A percentile compares a stretch with the other conserved stretches of the same genome.
phyloP scores from a whole-genome alignment of 805 yeast species.

The Teunomyces atbi region DNA sequence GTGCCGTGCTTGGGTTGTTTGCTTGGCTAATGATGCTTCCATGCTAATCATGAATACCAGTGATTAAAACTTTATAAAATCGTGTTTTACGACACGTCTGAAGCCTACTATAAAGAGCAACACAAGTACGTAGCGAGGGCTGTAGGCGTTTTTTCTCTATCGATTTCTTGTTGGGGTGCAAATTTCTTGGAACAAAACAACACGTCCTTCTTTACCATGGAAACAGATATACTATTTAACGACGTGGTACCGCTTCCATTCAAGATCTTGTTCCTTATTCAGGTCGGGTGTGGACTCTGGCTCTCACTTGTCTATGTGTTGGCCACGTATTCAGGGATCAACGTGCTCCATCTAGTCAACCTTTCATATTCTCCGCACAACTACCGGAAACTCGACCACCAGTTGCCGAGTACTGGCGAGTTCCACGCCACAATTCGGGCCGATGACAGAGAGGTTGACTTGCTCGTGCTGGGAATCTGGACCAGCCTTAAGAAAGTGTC shows the following conservation, averaged over 20 bases:
- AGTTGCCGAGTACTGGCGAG: constrained; percentile 27
- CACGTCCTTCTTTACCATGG: constrained; percentile 3
- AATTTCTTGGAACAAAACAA: not conserved
- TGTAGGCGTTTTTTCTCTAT: not conserved
- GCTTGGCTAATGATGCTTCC: constrained; percentile 48
- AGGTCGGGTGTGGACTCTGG: constrained; percentile 57
- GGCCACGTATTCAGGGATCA: constrained; percentile 36
- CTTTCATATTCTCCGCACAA: constrained; percentile 40
- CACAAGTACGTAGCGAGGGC: not conserved
- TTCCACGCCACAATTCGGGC: constrained; percentile 29
- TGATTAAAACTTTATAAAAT: constrained; percentile 41
- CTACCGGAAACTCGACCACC: constrained; percentile 23
- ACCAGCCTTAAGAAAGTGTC: constrained; percentile 27
- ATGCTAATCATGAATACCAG: constrained; percentile 62
- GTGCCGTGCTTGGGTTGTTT: constrained; percentile 5
- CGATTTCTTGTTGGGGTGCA: not conserved
- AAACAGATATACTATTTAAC: constrained; percentile 3
- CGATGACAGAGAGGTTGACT: constrained; percentile 27
- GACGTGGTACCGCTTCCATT: constrained; percentile 38
- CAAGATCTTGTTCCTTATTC: constrained; percentile 47
- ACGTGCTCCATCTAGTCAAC: constrained; percentile 44
- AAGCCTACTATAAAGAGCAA: constrained; percentile 19
- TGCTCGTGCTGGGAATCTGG: constrained; percentile 35
- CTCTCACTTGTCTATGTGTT: constrained; percentile 41
- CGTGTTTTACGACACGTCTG: constrained; percentile 32